Percentiles rank a stretch among this genome's conserved stretches.
phyloP scores from a whole-genome alignment of 768 basidiomycete species.

The Mycena vitilis region DNA sequence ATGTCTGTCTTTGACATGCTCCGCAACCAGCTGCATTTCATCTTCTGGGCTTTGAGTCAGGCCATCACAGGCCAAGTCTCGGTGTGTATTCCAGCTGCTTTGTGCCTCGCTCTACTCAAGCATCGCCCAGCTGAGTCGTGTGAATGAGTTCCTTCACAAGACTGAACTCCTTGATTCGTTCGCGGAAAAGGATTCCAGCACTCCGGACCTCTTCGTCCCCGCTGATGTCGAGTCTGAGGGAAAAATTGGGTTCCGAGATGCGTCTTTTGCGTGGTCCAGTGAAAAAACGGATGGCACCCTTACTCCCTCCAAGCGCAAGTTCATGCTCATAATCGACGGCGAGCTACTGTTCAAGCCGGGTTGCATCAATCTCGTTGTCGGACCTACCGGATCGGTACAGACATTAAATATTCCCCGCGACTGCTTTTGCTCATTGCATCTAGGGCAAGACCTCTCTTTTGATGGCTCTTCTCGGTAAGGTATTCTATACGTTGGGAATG shows the following conservation, averaged over 20 bases:
- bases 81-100: conserved; percentile 41
- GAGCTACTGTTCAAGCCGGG: conserved; percentile 66
- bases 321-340: conserved; percentile 61
- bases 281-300: conserved; percentile 41
- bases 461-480: conserved; percentile 67
- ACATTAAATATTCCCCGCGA: background rate
- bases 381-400: conserved; percentile 62
- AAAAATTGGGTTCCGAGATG: conserved; percentile 66
- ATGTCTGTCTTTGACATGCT: conserved; percentile 74
- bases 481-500: background rate
- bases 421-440: background rate
- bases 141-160: conserved; percentile 55
- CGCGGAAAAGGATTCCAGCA: conserved; percentile 41
- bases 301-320: conserved; percentile 59
- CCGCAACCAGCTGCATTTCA: conserved; percentile 46
- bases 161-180: conserved; percentile 63
- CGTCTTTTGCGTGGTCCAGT: conserved; percentile 68
- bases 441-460: conserved; percentile 72
- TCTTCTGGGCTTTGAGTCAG: conserved; percentile 36
- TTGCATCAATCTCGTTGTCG: conserved; percentile 69
- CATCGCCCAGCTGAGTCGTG: conserved; percentile 50
- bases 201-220: conserved; percentile 30
- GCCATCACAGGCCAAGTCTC: conserved; percentile 68
- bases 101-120: background rate
- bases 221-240: conserved; percentile 33